A percentile compares a stretch with the other conserved stretches of the same genome.
phyloP scores from a whole-genome alignment of 1,284 basidiomycete genomes.

The Cutaneotrichosporon arboriforme region DNA sequence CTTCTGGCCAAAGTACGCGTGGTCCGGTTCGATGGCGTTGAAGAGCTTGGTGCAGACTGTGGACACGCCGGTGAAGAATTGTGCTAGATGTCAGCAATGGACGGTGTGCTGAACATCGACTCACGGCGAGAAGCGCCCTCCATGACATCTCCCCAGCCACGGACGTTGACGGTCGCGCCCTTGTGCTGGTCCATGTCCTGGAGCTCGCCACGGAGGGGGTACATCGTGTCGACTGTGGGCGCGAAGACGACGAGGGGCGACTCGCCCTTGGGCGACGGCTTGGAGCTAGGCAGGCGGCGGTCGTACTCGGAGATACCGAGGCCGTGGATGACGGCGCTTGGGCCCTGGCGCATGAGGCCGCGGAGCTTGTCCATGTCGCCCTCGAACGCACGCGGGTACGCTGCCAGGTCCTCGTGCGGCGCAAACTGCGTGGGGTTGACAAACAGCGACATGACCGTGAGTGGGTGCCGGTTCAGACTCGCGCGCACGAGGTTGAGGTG shows the following conservation, averaged over 20 bases:
- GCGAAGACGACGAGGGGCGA: slow-evolving; percentile 68
- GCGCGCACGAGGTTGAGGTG: slow-evolving; percentile 71
- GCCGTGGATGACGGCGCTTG: slow-evolving; percentile 29
- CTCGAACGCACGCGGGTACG: slow-evolving; percentile 76
- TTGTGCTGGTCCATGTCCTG: slow-evolving; percentile 70
- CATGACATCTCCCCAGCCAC: slow-evolving; percentile 62
- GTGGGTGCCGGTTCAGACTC: slow-evolving; percentile 71
- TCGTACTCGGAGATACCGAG: slow-evolving; percentile 35
- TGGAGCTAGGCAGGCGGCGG: slow-evolving; percentile 3
- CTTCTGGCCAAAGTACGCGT: slow-evolving; percentile 95
- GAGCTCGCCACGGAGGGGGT: slow-evolving; percentile 69
- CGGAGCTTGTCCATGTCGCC: slow-evolving; percentile 53
- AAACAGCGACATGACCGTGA: slow-evolving; percentile 91
- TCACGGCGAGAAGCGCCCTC: slow-evolving; percentile 46
- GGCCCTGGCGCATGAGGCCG: slow-evolving; percentile 56
- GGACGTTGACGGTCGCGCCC: slow-evolving; percentile 87
- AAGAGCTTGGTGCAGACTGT: slow-evolving; percentile 94
- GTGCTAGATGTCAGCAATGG: slow-evolving; percentile 57
- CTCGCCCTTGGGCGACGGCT: slow-evolving; percentile 11
- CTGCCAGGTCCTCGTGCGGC: slow-evolving; percentile 84
- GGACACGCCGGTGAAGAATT: slow-evolving; percentile 92
- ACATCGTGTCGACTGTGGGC: slow-evolving; percentile 74
- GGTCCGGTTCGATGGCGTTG: slow-evolving; percentile 86
- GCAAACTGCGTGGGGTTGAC: slow-evolving; percentile 98
- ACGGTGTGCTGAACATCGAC: slow-evolving; percentile 11